These are phyloP conservation scores for Rosa lucieae DNA, from an alignment of 306 rosid genomes.

Conservation along the genomic window DNA sequence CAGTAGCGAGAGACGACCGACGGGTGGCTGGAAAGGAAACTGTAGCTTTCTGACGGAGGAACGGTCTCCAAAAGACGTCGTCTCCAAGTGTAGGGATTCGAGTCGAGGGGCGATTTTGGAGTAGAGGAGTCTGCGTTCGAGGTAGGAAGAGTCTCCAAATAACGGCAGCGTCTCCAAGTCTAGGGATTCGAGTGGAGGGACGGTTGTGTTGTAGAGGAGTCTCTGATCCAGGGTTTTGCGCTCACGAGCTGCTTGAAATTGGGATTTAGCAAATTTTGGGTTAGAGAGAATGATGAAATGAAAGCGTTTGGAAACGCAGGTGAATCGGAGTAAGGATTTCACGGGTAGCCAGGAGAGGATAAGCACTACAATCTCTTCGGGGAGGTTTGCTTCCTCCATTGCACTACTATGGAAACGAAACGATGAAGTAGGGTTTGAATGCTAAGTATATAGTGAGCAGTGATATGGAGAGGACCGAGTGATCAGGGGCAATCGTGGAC, in stretches of 20 bases:
- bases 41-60: not conserved
- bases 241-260: not conserved
- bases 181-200: not conserved
- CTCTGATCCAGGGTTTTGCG: not conserved
- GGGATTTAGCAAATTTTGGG: not conserved
- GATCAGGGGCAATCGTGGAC: no score
- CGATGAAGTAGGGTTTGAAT: no score
- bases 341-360: not conserved
- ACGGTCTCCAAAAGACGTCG: not conserved
- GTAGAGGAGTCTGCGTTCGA: no score
- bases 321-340: not conserved
- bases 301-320: not conserved
- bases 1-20: not conserved
- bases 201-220: not conserved
- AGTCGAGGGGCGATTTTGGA: no score
- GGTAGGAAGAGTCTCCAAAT: not conserved
- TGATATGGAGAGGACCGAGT: no score
- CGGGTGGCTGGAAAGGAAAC: not conserved
- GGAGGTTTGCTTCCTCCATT: not conserved
- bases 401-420: no score
- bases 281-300: not conserved
- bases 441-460: no score
- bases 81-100: not conserved
- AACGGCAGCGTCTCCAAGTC: not conserved
- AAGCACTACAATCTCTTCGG: not conserved